phyloP scores from a whole-genome alignment of 371 early-diverging fungal genomes.

The Parasitella parasitica region DNA sequence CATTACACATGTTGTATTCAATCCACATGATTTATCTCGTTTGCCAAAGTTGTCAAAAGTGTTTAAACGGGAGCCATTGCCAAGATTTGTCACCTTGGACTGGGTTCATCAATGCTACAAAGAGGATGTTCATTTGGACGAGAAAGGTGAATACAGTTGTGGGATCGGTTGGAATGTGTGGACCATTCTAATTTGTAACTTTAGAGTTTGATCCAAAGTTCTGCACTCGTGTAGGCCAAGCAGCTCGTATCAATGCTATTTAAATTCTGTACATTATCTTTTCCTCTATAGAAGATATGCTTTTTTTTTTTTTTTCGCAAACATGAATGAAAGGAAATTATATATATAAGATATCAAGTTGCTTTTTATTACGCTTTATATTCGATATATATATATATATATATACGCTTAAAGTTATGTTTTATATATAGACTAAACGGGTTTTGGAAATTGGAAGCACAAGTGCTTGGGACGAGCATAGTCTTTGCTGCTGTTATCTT shows the following conservation, averaged over 20 bases:
- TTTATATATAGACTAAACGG: constrained; percentile 5
- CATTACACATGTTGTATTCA: constrained; percentile 37
- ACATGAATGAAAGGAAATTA: neutral
- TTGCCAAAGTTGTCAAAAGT: constrained; percentile 14
- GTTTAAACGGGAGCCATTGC: constrained; percentile 13
- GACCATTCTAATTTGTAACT: too few relatives aligned
- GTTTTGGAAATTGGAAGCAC: neutral
- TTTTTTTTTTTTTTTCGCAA: too few relatives aligned
- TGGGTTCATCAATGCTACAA: constrained; percentile 9
- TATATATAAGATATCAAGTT: neutral
- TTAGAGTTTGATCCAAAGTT: neutral
- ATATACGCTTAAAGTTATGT: neutral
- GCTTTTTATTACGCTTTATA: neutral
- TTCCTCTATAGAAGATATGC: too few relatives aligned
- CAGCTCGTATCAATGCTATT: too few relatives aligned
- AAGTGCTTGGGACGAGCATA: neutral
- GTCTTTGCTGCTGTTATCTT: neutral
- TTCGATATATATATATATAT: too few relatives aligned
- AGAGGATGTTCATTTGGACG: neutral
- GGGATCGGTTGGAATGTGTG: too few relatives aligned
- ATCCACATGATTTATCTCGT: constrained; percentile 15
- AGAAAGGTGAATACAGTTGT: too few relatives aligned
- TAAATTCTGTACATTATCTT: too few relatives aligned
- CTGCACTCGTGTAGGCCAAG: neutral
- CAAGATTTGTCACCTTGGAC: constrained; percentile 23